Conservation (phyloP, 208 protist species). For the Wallacemonas sp. region DNA sequence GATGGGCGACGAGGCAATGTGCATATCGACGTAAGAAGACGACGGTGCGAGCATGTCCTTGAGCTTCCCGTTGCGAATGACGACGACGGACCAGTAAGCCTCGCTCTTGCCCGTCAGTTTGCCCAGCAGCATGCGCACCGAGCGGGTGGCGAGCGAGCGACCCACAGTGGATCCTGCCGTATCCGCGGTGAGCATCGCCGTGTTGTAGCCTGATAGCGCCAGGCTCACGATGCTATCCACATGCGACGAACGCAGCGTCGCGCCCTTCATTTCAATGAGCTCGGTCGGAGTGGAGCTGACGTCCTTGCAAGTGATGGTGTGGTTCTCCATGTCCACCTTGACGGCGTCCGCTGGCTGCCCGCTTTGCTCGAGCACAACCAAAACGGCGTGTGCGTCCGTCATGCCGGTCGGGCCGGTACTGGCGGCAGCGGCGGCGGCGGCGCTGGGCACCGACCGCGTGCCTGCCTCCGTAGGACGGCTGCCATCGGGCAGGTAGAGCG, state of each 20-base stretch:
- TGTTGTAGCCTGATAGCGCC: slow-evolving; percentile 42
- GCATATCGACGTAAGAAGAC: slow-evolving; percentile 32
- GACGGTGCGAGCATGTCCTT: slow-evolving; percentile 45
- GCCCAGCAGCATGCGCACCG: slow-evolving; percentile 17
- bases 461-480: not conserved
- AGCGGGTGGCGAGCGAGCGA: slow-evolving; percentile 29
- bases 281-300: slow-evolving; percentile 22
- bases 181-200: slow-evolving; percentile 38
- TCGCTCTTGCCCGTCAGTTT: slow-evolving; percentile 17
- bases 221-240: slow-evolving; percentile 28
- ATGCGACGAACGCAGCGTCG: slow-evolving; percentile 20
- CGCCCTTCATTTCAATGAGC: slow-evolving; percentile 25
- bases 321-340: slow-evolving; percentile 9
- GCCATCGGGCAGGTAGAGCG: slow-evolving; percentile 22
- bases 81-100: slow-evolving; percentile 44
- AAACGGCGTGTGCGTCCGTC: not conserved
- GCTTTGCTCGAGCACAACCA: not conserved
- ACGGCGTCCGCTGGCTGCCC: not conserved
- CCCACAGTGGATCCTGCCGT: slow-evolving; percentile 30
- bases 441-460: not conserved
- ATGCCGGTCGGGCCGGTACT: not conserved
- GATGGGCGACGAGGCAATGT: slow-evolving; percentile 51
- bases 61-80: slow-evolving; percentile 29
- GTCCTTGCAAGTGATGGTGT: not conserved
- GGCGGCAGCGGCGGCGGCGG: not conserved